Conservation (phyloP, 2,329 filamentous ascomycete genomes). For the Hymenoscyphus infarciens region DNA sequence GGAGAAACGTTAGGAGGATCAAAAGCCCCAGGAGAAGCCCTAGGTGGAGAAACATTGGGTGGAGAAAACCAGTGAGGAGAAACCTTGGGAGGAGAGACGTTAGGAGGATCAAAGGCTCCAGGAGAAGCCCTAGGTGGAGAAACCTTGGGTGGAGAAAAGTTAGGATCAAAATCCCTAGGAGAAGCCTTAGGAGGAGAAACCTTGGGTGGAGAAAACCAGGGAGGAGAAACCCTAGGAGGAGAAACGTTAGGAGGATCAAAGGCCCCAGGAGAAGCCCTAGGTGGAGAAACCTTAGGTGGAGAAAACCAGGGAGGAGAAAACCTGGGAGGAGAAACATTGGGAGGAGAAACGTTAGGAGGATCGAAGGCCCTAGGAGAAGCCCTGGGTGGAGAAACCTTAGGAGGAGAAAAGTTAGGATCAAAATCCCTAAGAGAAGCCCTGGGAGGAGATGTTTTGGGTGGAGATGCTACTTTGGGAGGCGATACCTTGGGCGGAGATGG, state of each 20-base stretch:
- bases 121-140: too few species aligned
- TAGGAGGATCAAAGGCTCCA: too few species aligned
- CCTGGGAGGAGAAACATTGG: too few species aligned
- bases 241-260: not conserved
- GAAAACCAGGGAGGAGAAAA: too few species aligned
- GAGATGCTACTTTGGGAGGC: not conserved
- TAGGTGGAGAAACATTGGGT: not conserved
- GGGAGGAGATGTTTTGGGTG: not conserved
- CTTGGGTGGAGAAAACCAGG: too few species aligned
- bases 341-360: too few species aligned
- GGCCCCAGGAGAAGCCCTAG: not conserved
- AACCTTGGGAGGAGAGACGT: too few species aligned
- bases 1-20: not conserved
- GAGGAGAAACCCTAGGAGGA: not conserved
- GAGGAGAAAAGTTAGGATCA: too few species aligned
- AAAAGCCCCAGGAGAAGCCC: not conserved
- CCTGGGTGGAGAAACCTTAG: not conserved
- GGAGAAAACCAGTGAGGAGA: too few species aligned
- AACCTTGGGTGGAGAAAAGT: not conserved
- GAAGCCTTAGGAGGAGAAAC: not conserved
- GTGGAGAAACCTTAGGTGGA: not conserved
- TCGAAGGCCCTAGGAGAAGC: too few species aligned
- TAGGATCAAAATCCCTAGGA: not conserved
- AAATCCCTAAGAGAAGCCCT: not conserved
- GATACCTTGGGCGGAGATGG: too few species aligned